Evolutionary conservation across 352 stramenopile genomes (phyloP).

Genomic region (Phytophthora hibernalis): DNA sequence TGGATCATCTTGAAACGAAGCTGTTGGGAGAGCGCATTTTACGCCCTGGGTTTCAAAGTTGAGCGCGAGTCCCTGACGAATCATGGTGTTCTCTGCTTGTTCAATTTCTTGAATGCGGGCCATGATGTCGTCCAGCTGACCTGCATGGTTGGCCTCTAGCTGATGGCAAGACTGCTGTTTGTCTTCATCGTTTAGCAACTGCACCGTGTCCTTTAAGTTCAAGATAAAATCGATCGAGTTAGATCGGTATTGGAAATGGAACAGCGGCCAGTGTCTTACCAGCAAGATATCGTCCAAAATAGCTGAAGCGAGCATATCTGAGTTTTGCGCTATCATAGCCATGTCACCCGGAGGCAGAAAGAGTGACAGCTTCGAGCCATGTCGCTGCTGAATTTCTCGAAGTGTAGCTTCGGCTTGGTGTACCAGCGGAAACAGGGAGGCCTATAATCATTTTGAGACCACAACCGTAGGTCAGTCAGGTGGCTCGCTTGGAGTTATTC

Average conservation of each 20-base stretch:
- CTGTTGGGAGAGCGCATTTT: conserved; percentile 23
- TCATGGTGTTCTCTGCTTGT: conserved; percentile 44
- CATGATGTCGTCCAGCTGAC: conserved; percentile 62
- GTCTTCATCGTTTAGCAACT: conserved; percentile 68
- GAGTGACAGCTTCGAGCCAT: conserved; percentile 50
- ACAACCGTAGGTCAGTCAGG: neutral
- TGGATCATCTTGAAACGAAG: neutral
- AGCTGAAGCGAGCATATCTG: conserved; percentile 55
- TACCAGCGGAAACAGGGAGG: conserved; percentile 59
- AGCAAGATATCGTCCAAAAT: conserved; percentile 74
- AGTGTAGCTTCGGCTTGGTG: conserved; percentile 60
- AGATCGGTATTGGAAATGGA: conserved; percentile 4
- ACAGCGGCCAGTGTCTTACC: conserved; percentile 32
- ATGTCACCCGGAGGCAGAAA: conserved; percentile 48
- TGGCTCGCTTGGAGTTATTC: neutral
- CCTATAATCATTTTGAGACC: conserved; percentile 21
- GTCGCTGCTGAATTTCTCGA: conserved; percentile 46
- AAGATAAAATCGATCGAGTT: conserved; percentile 1
- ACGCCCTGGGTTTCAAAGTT: conserved; percentile 22
- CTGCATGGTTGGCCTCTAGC: conserved; percentile 33
- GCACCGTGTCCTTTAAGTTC: conserved; percentile 62
- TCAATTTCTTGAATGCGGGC: conserved; percentile 58
- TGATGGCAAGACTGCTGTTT: conserved; percentile 34
- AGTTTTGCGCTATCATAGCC: conserved; percentile 52
- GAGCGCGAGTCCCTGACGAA: conserved; percentile 45